Evolutionary conservation across 192 early-diverging fungal genomes (phyloP).

Genomic region (Coemansia sp.): DNA sequence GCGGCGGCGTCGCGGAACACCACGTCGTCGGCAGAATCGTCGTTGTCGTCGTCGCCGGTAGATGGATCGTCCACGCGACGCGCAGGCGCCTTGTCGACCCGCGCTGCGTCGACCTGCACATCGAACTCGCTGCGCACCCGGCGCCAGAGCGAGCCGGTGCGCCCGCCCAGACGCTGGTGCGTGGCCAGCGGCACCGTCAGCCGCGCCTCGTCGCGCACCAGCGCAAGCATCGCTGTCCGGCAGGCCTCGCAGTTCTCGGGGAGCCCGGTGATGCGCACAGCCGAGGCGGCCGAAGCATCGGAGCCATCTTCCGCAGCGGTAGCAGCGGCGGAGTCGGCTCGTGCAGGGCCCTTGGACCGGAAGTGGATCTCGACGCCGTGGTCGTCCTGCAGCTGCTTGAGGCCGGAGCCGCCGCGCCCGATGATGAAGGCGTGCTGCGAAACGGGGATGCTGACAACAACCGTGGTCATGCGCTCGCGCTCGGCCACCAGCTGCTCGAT

Average conservation of each 20-base stretch:
- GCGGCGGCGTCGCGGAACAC: constrained; percentile 27
- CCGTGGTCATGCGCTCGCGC: constrained; percentile 61
- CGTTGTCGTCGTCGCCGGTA: constrained; percentile 1
- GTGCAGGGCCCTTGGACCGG: constrained; percentile 17
- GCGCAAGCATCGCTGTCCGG: constrained; percentile 46
- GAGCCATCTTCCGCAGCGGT: too few relatives aligned
- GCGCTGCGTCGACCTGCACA: constrained; percentile 58
- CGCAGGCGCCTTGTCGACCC: constrained; percentile 43
- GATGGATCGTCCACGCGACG: constrained; percentile 46
- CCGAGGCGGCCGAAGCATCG: constrained; percentile 20
- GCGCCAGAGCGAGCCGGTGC: constrained; percentile 56
- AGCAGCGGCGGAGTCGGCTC: background rate
- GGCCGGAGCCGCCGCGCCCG: constrained; percentile 70
- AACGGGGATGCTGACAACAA: constrained; percentile 66
- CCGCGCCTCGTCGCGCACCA: constrained; percentile 58
- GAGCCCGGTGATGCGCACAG: constrained; percentile 60
- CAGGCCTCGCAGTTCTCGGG: constrained; percentile 59
- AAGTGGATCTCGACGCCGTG: constrained; percentile 69
- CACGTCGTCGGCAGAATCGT: constrained; percentile 8
- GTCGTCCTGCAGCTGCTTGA: constrained; percentile 68
- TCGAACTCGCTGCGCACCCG: constrained; percentile 63
- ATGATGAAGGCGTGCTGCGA: constrained; percentile 79
- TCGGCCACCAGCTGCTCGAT: constrained; percentile 58
- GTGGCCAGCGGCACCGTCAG: constrained; percentile 58
- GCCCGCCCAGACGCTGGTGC: constrained; percentile 59